phyloP scores from a whole-genome alignment of 2,329 filamentous ascomycete genomes.

The Hymenoscyphus fraxineus region DNA sequence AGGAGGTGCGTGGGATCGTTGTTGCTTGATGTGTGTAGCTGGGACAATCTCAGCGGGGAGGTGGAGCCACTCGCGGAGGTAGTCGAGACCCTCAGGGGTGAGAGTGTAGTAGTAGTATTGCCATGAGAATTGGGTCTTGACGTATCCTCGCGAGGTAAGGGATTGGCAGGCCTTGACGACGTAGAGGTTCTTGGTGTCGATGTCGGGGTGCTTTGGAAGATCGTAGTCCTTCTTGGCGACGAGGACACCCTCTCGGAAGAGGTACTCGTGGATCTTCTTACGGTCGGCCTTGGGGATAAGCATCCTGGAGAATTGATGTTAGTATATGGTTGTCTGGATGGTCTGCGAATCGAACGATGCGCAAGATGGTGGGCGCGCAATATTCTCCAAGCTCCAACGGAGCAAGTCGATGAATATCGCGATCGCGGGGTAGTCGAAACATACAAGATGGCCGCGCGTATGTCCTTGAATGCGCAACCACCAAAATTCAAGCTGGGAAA shows the following conservation, averaged over 20 bases:
- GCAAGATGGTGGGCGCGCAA: not conserved
- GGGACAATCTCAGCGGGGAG: slow-evolving; percentile 99
- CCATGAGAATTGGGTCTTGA: slow-evolving; percentile 99
- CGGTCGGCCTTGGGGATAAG: slow-evolving; percentile 99
- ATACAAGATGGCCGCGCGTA: not conserved
- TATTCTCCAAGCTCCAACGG: not conserved
- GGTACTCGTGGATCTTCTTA: slow-evolving; percentile 99
- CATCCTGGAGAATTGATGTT: slow-evolving; percentile 45
- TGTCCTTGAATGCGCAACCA: not conserved
- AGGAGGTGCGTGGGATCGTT: slow-evolving; percentile 83
- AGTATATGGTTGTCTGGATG: slow-evolving; percentile 37
- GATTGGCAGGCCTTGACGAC: slow-evolving; percentile 99
- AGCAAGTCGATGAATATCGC: not conserved
- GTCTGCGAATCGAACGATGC: not conserved
- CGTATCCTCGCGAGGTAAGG: slow-evolving; percentile 92
- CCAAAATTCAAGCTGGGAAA: not conserved
- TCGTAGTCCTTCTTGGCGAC: slow-evolving; percentile 99
- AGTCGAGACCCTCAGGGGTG: slow-evolving; percentile 98
- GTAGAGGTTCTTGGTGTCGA: slow-evolving; percentile 99
- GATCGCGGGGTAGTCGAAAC: not conserved
- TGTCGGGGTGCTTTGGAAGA: slow-evolving; percentile 93
- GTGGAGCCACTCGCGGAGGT: slow-evolving; percentile 99
- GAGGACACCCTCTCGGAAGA: slow-evolving; percentile 91
- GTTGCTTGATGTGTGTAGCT: slow-evolving; percentile 99
- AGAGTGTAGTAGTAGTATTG: slow-evolving; percentile 99